These are phyloP conservation scores for Physaria fendleri DNA, from an alignment of 345 rosid species.

Conservation along the genomic window DNA sequence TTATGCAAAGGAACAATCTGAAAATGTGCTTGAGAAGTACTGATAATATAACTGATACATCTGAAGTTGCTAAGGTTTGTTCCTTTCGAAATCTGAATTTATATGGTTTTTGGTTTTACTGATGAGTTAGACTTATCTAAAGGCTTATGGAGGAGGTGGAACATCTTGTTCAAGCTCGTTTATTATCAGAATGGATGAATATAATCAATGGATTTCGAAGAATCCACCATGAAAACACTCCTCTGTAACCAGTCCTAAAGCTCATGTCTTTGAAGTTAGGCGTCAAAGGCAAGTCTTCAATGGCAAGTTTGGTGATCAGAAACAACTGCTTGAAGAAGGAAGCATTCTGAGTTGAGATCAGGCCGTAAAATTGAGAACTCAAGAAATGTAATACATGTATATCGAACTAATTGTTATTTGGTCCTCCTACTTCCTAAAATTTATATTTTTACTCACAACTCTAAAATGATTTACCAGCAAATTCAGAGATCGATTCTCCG, in stretches of 20 bases:
- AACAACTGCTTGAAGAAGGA: neutral
- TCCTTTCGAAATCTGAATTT: neutral
- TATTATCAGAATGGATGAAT: slow-evolving; percentile 84
- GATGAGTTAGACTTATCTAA: neutral
- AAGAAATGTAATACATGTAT: neutral
- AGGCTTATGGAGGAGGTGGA: slow-evolving; percentile 97
- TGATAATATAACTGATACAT: slow-evolving; percentile 54
- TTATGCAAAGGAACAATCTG: slow-evolving; percentile 65
- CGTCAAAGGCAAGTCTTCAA: neutral
- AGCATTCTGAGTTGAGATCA: neutral
- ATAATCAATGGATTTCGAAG: slow-evolving; percentile 56
- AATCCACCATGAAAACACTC: slow-evolving; percentile 16
- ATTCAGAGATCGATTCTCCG: neutral
- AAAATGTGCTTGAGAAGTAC: slow-evolving; percentile 83
- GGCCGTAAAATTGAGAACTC: neutral
- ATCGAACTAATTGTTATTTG: neutral
- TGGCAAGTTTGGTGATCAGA: neutral
- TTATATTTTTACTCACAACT: neutral
- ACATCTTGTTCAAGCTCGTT: slow-evolving; percentile 65
- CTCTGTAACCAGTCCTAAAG: neutral
- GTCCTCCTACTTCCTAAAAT: neutral
- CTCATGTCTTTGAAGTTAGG: neutral
- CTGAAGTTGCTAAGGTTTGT: slow-evolving; percentile 80
- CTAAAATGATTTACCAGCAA: neutral
- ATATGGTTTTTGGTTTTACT: neutral